Evolutionary conservation across 1,139 yeast genomes (phyloP).

Genomic region (Pichia sp.): DNA sequence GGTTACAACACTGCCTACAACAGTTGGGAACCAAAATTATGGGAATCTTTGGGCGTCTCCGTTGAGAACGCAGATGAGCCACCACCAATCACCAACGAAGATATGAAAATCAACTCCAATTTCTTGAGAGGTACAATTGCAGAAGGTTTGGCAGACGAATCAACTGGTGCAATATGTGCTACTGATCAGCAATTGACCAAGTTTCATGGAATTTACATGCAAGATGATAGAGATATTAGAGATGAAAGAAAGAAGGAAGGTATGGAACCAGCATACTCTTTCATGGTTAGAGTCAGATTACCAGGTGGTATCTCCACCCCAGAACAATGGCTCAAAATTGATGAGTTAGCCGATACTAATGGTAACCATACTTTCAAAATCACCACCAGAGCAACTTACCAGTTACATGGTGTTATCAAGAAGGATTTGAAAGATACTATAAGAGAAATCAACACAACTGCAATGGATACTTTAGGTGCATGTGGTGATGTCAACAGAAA

Average conservation of each 20-base stretch:
- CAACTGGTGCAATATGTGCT: slow-evolving; percentile 93
- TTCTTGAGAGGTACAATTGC: slow-evolving; percentile 91
- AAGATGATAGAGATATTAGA: slow-evolving; percentile 94
- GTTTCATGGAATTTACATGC: slow-evolving; percentile 98
- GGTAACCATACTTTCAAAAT: slow-evolving; percentile 94
- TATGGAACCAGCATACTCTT: slow-evolving; percentile 89
- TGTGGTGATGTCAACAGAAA: slow-evolving; percentile 99
- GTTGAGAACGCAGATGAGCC: slow-evolving; percentile 86
- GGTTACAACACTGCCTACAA: slow-evolving; percentile 87
- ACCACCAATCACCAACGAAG: slow-evolving; percentile 93
- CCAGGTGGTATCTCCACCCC: slow-evolving; percentile 94
- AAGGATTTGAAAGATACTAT: slow-evolving; percentile 85
- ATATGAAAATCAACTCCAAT: slow-evolving; percentile 83
- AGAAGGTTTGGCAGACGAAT: slow-evolving; percentile 73
- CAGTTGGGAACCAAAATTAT: slow-evolving; percentile 78
- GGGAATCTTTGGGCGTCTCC: slow-evolving; percentile 90
- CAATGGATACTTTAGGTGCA: slow-evolving; percentile 94
- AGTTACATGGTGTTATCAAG: slow-evolving; percentile 91
- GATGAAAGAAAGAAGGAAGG: slow-evolving; percentile 91
- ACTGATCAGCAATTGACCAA: slow-evolving; percentile 91
- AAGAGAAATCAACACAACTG: slow-evolving; percentile 85
- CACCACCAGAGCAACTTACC: slow-evolving; percentile 97
- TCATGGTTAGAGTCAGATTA: slow-evolving; percentile 93
- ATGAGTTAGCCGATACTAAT: slow-evolving; percentile 72
- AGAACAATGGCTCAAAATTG: slow-evolving; percentile 80